Conservation (phyloP, 2,329 filamentous ascomycete species). For the Phaeosphaeria sp. region DNA sequence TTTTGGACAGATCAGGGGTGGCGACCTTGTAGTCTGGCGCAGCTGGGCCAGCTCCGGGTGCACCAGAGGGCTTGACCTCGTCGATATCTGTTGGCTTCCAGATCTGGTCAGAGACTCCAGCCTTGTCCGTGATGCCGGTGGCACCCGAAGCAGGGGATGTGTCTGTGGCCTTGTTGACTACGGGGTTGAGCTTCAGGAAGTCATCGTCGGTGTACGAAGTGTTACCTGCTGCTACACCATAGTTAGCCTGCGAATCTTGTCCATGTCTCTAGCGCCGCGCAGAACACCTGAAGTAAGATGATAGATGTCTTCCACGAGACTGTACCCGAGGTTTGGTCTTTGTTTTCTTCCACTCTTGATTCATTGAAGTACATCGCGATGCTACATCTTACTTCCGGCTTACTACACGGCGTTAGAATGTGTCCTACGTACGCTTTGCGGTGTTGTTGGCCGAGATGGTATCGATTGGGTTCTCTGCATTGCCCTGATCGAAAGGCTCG, state of each 20-base stretch:
- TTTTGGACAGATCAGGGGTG: conserved; percentile 4
- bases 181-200: conserved; percentile 24
- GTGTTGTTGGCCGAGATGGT: conserved; percentile 10
- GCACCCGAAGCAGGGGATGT: conserved; percentile 38
- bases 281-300: too few species aligned
- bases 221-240: neutral
- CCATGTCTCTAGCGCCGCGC: too few species aligned
- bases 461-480: conserved; percentile 46
- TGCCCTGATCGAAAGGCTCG: conserved; percentile 82
- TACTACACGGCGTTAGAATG: too few species aligned
- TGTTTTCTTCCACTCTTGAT: neutral
- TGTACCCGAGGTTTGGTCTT: too few species aligned
- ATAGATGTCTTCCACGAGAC: too few species aligned
- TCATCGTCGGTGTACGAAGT: conserved; percentile 7
- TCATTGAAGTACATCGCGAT: too few species aligned
- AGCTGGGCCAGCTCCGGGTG: conserved; percentile 25
- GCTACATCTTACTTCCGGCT: too few species aligned
- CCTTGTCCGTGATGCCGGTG: conserved; percentile 31
- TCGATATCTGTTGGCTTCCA: conserved; percentile 40
- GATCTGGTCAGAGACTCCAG: conserved; percentile 33
- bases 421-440: neutral
- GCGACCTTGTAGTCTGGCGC: conserved; percentile 19
- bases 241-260: neutral
- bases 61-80: conserved; percentile 27
- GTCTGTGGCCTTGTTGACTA: conserved; percentile 6